A percentile compares a stretch with the other conserved stretches of the same genome.
Evolutionary conservation across 208 protist genomes (phyloP).

Genomic region (Trypanosoma theileri): DNA sequence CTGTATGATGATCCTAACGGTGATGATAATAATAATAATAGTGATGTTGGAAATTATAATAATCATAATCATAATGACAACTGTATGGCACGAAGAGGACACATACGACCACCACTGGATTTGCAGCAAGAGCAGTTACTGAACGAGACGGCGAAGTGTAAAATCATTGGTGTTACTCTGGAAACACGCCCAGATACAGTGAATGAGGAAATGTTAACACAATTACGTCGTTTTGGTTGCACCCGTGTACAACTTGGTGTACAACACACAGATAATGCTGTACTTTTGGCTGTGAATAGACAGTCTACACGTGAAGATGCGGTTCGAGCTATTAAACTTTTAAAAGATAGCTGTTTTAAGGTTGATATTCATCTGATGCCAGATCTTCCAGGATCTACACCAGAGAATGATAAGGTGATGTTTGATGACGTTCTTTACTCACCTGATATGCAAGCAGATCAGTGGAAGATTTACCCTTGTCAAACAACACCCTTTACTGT

Average conservation of each 20-base stretch:
- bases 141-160: slow-evolving; percentile 90
- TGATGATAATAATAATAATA: neutral
- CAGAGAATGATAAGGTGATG: slow-evolving; percentile 93
- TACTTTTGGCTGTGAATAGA: slow-evolving; percentile 92
- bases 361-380: slow-evolving; percentile 99
- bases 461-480: slow-evolving; percentile 99
- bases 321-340: slow-evolving; percentile 91
- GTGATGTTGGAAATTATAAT: too few relatives aligned
- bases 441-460: slow-evolving; percentile 95
- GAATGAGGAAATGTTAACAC: slow-evolving; percentile 93
- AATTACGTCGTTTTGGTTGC: slow-evolving; percentile 91
- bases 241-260: slow-evolving; percentile 99
- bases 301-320: slow-evolving; percentile 95
- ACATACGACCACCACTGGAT: slow-evolving; percentile 50
- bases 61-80: too few relatives aligned
- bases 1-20: slow-evolving; percentile 44
- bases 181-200: slow-evolving; percentile 98
- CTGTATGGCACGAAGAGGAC: neutral
- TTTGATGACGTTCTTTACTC: slow-evolving; percentile 96
- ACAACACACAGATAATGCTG: slow-evolving; percentile 97
- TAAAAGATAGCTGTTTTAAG: slow-evolving; percentile 98
- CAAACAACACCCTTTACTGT: slow-evolving; percentile 99
- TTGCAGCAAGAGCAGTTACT: slow-evolving; percentile 88
- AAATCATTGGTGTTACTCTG: slow-evolving; percentile 99
- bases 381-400: slow-evolving; percentile 95